A percentile compares a stretch with the other conserved stretches of the same genome.
phyloP scores from a whole-genome alignment of 352 stramenopile species.

The Phytophthora ramorum region DNA sequence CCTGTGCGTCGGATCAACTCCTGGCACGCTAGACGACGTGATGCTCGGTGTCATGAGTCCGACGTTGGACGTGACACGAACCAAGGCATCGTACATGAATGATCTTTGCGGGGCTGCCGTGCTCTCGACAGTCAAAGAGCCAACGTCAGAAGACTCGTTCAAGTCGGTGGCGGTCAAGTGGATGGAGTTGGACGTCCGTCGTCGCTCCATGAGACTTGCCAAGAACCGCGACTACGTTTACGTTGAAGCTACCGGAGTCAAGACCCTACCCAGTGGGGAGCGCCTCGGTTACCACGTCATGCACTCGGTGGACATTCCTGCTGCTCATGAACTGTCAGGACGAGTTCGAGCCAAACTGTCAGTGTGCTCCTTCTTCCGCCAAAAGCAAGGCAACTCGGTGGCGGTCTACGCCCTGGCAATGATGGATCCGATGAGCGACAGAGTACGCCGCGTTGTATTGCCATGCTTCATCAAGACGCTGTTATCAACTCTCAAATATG shows the following conservation, averaged over 20 bases:
- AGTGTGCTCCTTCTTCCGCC: slow-evolving; percentile 46
- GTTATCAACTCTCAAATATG: slow-evolving; percentile 35
- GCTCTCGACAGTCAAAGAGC: slow-evolving; percentile 45
- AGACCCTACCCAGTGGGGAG: slow-evolving; percentile 32
- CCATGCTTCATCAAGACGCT: slow-evolving; percentile 36
- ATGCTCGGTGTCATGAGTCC: slow-evolving; percentile 42
- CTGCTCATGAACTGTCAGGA: slow-evolving; percentile 28
- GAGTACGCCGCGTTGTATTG: slow-evolving; percentile 17
- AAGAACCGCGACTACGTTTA: slow-evolving; percentile 65
- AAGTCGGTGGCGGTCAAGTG: slow-evolving; percentile 37
- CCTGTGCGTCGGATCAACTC: slow-evolving; percentile 33
- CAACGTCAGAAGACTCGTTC: slow-evolving; percentile 53
- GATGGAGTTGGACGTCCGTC: slow-evolving; percentile 36
- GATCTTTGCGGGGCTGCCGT: slow-evolving; percentile 44
- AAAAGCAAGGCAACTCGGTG: slow-evolving; percentile 33
- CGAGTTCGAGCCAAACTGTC: slow-evolving; percentile 43
- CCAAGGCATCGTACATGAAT: slow-evolving; percentile 48
- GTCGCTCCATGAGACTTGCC: slow-evolving; percentile 24
- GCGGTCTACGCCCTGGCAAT: slow-evolving; percentile 51
- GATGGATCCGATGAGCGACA: slow-evolving; percentile 37
- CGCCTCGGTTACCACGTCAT: slow-evolving; percentile 52
- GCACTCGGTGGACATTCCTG: slow-evolving; percentile 48
- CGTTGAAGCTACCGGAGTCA: slow-evolving; percentile 56
- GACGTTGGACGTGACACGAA: slow-evolving; percentile 36
- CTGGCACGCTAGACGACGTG: slow-evolving; percentile 36